Evolutionary conservation across 2,329 filamentous ascomycete genomes (phyloP).

Genomic region (Paecilomyces niveus): DNA sequence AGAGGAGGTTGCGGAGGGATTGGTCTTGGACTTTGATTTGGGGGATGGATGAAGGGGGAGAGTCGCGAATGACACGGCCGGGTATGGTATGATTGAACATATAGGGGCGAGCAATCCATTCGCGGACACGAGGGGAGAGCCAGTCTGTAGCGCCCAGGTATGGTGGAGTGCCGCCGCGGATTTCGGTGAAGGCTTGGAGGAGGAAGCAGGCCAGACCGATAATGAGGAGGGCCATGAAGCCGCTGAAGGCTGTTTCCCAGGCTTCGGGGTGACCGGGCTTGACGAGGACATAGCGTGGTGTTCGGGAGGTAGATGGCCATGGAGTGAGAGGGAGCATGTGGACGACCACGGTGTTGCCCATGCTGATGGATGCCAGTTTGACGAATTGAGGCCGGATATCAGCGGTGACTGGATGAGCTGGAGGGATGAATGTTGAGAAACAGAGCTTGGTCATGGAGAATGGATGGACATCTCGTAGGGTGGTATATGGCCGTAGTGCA

Average conservation of each 20-base stretch:
- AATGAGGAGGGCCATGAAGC: constrained; percentile 54
- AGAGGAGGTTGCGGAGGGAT: constrained; percentile 22
- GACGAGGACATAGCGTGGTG: constrained; percentile 64
- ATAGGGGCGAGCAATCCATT: constrained; percentile 34
- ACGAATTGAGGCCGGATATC: constrained; percentile 52
- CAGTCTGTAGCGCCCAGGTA: constrained; percentile 50
- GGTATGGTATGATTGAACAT: constrained; percentile 17
- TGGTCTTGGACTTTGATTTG: constrained; percentile 6
- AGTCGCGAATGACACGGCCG: constrained; percentile 10
- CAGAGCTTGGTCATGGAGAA: constrained; percentile 52
- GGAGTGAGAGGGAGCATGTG: constrained; percentile 65
- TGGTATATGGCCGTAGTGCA: constrained; percentile 44
- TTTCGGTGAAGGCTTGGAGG: constrained; percentile 55
- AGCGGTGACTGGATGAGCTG: constrained; percentile 40
- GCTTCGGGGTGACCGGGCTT: constrained; percentile 49
- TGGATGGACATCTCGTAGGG: constrained; percentile 49
- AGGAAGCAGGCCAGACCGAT: constrained; percentile 57
- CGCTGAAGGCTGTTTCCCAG: constrained; percentile 48
- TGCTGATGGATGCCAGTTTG: constrained; percentile 73
- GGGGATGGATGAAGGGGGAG: constrained; percentile 6
- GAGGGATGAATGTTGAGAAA: constrained; percentile 47
- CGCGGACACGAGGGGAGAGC: constrained; percentile 47
- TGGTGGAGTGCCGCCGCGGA: constrained; percentile 51
- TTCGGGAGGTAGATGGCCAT: constrained; percentile 30
- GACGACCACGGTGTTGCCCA: constrained; percentile 71